Conservation (phyloP, 1,284 basidiomycete species). For the Irpex rosettiformis region DNA sequence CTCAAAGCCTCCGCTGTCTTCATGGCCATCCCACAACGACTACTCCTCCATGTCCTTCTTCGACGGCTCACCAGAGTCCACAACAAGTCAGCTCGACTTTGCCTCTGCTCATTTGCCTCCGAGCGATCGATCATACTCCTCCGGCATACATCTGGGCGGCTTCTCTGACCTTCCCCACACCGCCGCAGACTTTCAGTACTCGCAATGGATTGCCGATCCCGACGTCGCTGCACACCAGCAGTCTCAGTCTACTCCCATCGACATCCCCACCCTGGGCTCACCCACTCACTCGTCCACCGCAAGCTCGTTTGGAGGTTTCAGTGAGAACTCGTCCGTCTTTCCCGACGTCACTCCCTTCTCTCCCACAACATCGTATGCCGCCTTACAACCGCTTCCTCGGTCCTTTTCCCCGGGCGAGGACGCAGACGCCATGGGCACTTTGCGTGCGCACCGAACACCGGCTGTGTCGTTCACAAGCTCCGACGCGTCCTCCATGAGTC, state of each 20-base stretch:
- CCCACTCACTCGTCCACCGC: slow-evolving; percentile 31
- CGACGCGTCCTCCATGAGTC: slow-evolving; percentile 46
- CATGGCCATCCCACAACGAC: slow-evolving; percentile 34
- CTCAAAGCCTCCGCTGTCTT: slow-evolving; percentile 33
- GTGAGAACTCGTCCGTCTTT: slow-evolving; percentile 37
- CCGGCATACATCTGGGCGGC: slow-evolving; percentile 24
- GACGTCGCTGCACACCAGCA: slow-evolving; percentile 41
- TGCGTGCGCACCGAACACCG: slow-evolving; percentile 6
- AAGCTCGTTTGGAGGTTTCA: slow-evolving; percentile 26
- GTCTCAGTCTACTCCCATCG: slow-evolving; percentile 45
- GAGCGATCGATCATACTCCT: slow-evolving; percentile 21
- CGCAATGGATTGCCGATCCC: slow-evolving; percentile 57
- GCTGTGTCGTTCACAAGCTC: slow-evolving; percentile 41
- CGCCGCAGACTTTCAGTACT: slow-evolving; percentile 33
- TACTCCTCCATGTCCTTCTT: slow-evolving; percentile 24
- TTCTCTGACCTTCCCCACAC: slow-evolving; percentile 22
- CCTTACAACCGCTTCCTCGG: slow-evolving; percentile 54
- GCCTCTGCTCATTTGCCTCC: slow-evolving; percentile 19
- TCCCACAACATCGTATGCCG: slow-evolving; percentile 49
- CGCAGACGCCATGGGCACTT: slow-evolving; percentile 21
- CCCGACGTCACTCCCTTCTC: slow-evolving; percentile 51
- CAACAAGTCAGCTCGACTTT: slow-evolving; percentile 28
- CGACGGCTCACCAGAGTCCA: slow-evolving; percentile 34
- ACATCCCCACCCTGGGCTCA: slow-evolving; percentile 47
- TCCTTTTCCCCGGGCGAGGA: slow-evolving; percentile 50